Evolutionary conservation across 2,329 filamentous ascomycete genomes (phyloP), one percentile per base, ranked within the genome.

Genomic region (Albifimbria verrucaria): DNA sequence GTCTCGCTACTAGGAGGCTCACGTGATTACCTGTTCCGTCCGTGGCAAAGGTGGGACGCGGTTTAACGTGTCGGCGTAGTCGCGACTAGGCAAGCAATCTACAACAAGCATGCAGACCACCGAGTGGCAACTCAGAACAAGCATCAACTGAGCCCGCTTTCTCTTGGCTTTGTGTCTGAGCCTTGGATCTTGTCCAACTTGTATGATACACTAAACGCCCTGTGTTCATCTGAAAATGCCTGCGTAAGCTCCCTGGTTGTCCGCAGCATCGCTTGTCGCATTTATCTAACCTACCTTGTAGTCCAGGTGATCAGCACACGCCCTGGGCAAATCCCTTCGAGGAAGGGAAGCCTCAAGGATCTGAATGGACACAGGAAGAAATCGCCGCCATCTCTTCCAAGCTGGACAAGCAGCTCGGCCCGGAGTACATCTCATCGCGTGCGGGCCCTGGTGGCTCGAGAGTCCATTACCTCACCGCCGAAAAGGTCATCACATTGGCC

Each of bases 401-500:
- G 26, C 83, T 99, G 25, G 90, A 97, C 67, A 95, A 92, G 67
- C 92, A 97, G 67, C 83, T 99, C 11, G 94, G 94, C 0, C 94
- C 94, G 0, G 95, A 99, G 73, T 99, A 95, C 69, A 90, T 99
- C 54, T 97, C 93, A 2, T 84, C 90, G 42, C 82, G 94, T 64
- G 79, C 88, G 15, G 94, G 94, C 2, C 88, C 92, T 12, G 88
- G 87, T 10, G 92, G 92, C 48, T 83, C 87, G 58, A 93, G 89
- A 67, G 89, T 99, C 18, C 91, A 96, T 68, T 99, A 99, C 72
- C 80, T 99, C 49, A 86, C 92, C n/a, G 92, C 92, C 1, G 93
- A 97, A 67, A 99, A 99, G 75, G 92, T 89, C 66, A 99, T 99
- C 68, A 89, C 90, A 53, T 86, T 97, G 50, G 92, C 92, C 51